phyloP scores from a whole-genome alignment of 2,329 filamentous ascomycete species.

The Colletotrichum endophyticum region DNA sequence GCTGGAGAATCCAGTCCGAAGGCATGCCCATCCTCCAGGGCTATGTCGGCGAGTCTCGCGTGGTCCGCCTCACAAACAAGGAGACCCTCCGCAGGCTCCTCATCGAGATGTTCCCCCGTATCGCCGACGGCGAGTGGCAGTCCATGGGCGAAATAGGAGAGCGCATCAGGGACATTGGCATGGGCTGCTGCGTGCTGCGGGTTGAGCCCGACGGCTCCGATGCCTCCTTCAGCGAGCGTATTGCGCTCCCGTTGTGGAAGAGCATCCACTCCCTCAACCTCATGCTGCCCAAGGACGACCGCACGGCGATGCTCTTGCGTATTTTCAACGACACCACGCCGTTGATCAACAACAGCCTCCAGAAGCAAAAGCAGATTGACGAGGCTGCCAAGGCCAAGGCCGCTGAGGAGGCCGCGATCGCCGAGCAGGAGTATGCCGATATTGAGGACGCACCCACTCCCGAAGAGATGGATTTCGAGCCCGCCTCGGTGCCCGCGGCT shows the following conservation, averaged over 20 bases:
- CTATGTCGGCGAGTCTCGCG: conserved; percentile 81
- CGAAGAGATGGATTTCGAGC: conserved; percentile 25
- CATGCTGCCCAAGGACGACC: conserved; percentile 98
- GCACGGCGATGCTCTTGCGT: conserved; percentile 87
- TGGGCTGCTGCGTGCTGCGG: conserved; percentile 91
- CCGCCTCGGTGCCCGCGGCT: neutral
- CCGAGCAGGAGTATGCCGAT: conserved; percentile 30
- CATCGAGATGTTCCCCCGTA: conserved; percentile 95
- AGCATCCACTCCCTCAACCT: conserved; percentile 91
- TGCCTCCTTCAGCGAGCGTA: conserved; percentile 69
- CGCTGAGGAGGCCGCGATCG: conserved; percentile 26
- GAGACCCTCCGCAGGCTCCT: conserved; percentile 83
- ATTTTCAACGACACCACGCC: conserved; percentile 90
- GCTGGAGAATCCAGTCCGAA: conserved; percentile 95
- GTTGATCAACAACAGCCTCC: conserved; percentile 72
- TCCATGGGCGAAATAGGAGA: conserved; percentile 87
- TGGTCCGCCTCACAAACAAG: conserved; percentile 77
- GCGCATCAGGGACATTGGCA: conserved; percentile 76
- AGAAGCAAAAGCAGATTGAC: conserved; percentile 46
- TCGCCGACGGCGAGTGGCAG: conserved; percentile 75
- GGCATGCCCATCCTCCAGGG: conserved; percentile 90
- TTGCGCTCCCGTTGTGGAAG: conserved; percentile 94
- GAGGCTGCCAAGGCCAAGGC: conserved; percentile 38
- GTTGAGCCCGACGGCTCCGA: conserved; percentile 76
- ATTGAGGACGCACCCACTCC: conserved; percentile 43